phyloP scores from a whole-genome alignment of 352 stramenopile genomes.

The Phytophthora nicotianae region DNA sequence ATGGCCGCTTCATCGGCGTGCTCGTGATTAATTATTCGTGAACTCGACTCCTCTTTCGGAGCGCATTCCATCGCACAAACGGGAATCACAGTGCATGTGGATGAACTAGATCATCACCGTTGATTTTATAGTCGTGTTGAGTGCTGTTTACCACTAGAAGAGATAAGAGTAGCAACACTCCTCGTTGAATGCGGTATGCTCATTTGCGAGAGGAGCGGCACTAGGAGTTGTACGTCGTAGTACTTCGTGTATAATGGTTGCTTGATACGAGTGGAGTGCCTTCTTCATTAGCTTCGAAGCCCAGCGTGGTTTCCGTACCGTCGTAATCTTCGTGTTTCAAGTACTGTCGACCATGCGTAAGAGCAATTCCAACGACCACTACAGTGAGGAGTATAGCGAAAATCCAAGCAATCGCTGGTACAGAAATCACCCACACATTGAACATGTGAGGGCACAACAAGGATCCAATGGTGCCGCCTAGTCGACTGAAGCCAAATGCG shows the following conservation, averaged over 20 bases:
- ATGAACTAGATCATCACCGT: no score
- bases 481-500: constrained; percentile 25
- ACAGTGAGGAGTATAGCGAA: background rate
- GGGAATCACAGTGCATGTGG: no score
- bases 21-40: no score
- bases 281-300: background rate
- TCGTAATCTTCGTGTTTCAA: background rate
- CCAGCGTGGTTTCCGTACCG: background rate
- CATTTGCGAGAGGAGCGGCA: background rate
- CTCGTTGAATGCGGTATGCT: no score
- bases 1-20: no score
- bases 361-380: background rate
- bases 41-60: no score
- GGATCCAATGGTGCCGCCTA: constrained; percentile 12
- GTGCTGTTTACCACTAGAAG: no score
- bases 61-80: no score
- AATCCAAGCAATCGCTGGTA: background rate
- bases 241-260: background rate
- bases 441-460: constrained; percentile 16
- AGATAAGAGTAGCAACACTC: no score
- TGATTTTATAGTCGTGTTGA: no score
- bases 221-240: background rate
- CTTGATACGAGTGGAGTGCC: background rate
- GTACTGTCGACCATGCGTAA: background rate
- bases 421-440: background rate